Evolutionary conservation across 805 yeast genomes (phyloP).

Genomic region (Metschnikowia continentalis): DNA sequence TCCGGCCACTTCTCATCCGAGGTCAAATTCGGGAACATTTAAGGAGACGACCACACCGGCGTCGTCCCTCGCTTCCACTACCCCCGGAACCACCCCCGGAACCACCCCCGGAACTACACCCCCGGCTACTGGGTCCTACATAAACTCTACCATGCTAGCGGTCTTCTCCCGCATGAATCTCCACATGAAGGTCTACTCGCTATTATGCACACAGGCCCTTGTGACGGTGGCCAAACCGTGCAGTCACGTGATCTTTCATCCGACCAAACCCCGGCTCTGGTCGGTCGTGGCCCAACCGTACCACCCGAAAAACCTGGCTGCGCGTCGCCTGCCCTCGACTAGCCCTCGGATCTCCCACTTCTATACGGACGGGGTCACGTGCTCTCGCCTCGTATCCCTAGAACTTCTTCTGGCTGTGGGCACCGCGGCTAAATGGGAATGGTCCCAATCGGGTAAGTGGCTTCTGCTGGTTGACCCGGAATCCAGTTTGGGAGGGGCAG

Average conservation of each 20-base stretch:
- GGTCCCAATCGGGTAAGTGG: constrained; percentile 38
- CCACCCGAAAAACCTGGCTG: constrained; percentile 10
- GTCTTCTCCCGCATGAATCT: constrained; percentile 26
- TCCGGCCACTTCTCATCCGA: neutral
- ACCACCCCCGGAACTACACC: neutral
- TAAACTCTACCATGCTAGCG: constrained; percentile 31
- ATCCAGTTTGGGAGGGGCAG: constrained; percentile 26
- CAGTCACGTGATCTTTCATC: constrained; percentile 17
- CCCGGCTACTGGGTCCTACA: constrained; percentile 23
- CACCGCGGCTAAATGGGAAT: constrained; percentile 16
- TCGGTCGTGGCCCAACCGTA: constrained; percentile 27
- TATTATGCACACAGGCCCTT: constrained; percentile 32
- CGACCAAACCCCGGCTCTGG: constrained; percentile 26
- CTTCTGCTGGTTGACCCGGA: constrained; percentile 22
- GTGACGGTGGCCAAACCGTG: constrained; percentile 34
- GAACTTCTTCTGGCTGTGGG: constrained; percentile 20
- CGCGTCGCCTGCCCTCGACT: constrained; percentile 3
- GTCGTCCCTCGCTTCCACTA: neutral
- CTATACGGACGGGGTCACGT: constrained; percentile 29
- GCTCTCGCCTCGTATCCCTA: constrained; percentile 22
- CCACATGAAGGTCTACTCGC: constrained; percentile 32
- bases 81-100: neutral
- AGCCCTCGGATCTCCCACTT: constrained; percentile 23
- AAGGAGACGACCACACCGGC: no score
- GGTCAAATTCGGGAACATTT: no score